These are phyloP conservation scores for Diaporthe citriasiana DNA, from an alignment of 2,329 filamentous ascomycete species.

Conservation along the genomic window DNA sequence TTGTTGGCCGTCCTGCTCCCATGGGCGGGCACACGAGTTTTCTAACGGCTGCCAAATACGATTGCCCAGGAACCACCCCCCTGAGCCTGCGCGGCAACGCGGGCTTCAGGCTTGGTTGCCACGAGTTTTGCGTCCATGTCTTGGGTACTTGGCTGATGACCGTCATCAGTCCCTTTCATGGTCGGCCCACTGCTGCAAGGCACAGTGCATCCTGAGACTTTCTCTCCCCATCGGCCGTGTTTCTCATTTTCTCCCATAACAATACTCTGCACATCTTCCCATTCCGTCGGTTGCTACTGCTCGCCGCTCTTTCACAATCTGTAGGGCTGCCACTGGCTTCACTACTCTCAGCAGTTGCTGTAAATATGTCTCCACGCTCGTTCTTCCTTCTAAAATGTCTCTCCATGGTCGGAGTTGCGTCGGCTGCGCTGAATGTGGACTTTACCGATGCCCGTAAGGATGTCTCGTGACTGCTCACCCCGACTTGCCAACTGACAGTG, in stretches of 20 bases:
- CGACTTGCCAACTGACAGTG: background rate
- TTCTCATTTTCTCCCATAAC: background rate
- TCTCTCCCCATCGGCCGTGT: slow-evolving; percentile 8
- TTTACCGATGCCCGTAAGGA: slow-evolving; percentile 36
- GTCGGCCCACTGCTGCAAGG: slow-evolving; percentile 7
- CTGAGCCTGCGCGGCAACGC: slow-evolving; percentile 11
- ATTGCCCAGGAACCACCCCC: slow-evolving; percentile 23
- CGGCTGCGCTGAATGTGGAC: slow-evolving; percentile 36
- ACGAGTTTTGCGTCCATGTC: slow-evolving; percentile 19
- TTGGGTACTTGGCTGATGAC: slow-evolving; percentile 35
- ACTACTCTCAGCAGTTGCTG: slow-evolving; percentile 18
- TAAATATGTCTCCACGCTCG: slow-evolving; percentile 33
- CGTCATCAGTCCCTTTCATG: slow-evolving; percentile 11
- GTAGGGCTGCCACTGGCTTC: background rate
- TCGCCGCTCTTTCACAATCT: slow-evolving; percentile 9
- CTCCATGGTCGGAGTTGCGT: slow-evolving; percentile 28
- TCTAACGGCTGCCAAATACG: slow-evolving; percentile 24
- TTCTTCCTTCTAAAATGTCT: slow-evolving; percentile 16
- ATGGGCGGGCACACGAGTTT: slow-evolving; percentile 21
- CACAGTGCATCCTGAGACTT: slow-evolving; percentile 20
- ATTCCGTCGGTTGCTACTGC: slow-evolving; percentile 19
- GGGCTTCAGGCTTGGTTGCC: slow-evolving; percentile 19
- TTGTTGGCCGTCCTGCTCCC: slow-evolving; percentile 6
- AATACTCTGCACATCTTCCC: background rate
- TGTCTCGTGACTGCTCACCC: background rate